phyloP scores from a whole-genome alignment of 1,284 basidiomycete species.

The Spongiforma sp. region DNA sequence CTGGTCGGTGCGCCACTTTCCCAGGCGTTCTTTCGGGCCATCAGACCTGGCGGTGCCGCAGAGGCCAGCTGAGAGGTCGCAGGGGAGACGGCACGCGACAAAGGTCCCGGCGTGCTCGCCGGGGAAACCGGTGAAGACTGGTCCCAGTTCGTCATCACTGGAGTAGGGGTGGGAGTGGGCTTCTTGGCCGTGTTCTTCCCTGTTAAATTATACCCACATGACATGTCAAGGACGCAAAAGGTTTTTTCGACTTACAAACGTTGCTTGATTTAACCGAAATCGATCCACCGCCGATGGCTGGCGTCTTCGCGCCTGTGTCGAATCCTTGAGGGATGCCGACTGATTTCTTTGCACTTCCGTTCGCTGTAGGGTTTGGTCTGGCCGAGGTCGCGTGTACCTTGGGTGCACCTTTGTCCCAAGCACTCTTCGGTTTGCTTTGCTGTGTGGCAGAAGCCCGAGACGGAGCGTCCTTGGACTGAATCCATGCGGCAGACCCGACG shows the following conservation, averaged over 20 bases:
- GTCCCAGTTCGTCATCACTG: slow-evolving; percentile 25
- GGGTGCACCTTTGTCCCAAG: slow-evolving; percentile 26
- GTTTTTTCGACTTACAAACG: slow-evolving; percentile 29
- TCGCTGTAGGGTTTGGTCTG: slow-evolving; percentile 25
- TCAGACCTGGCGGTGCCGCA: slow-evolving; percentile 13
- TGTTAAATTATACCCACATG: slow-evolving; percentile 3
- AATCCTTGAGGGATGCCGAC: slow-evolving; percentile 9
- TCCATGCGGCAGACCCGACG: slow-evolving; percentile 47
- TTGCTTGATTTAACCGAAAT: slow-evolving; percentile 32
- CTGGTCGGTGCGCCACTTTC: slow-evolving; percentile 3
- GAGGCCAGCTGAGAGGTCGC: slow-evolving; percentile 9
- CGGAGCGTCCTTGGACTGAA: slow-evolving; percentile 22
- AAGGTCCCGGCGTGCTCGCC: slow-evolving; percentile 25
- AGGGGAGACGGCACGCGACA: slow-evolving; percentile 7
- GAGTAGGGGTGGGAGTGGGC: slow-evolving; percentile 4
- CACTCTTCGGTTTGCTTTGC: slow-evolving; percentile 12
- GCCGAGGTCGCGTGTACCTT: slow-evolving; percentile 13
- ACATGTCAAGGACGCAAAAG: background rate
- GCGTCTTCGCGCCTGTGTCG: slow-evolving; percentile 10
- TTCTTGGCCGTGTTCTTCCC: slow-evolving; percentile 20
- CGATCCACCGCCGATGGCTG: slow-evolving; percentile 34
- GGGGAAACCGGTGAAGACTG: slow-evolving; percentile 24
- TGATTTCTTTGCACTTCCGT: slow-evolving; percentile 27
- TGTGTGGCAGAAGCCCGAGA: background rate
- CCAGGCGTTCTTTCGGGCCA: slow-evolving; percentile 15